phyloP scores from a whole-genome alignment of 257 asterid species.

The Forsythia viridissima region DNA sequence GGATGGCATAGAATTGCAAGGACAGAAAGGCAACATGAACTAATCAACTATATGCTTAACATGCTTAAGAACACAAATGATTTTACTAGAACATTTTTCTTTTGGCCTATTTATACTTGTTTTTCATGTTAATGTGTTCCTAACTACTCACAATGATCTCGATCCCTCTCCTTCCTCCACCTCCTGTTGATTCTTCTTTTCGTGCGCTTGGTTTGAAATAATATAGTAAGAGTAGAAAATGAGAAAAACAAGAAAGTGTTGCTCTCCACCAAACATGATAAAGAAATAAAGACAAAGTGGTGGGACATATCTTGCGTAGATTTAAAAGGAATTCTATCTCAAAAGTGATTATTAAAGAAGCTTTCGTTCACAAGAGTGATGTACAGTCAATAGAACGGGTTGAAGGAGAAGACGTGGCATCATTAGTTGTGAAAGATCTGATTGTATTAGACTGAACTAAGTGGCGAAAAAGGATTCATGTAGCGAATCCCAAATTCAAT shows the following conservation, averaged over 20 bases:
- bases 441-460: too few species aligned
- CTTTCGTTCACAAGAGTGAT: too few species aligned
- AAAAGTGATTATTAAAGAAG: too few species aligned
- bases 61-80: not conserved
- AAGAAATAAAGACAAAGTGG: not conserved
- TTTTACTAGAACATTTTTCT: not conserved
- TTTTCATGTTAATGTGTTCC: not conserved
- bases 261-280: not conserved
- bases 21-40: not conserved
- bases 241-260: not conserved
- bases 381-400: too few species aligned
- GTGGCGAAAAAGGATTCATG: too few species aligned
- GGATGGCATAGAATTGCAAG: not conserved
- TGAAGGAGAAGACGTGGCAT: too few species aligned
- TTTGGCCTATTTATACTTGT: not conserved
- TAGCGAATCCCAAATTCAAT: too few species aligned
- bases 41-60: not conserved
- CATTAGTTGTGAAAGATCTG: too few species aligned
- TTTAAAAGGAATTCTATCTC: too few species aligned
- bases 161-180: not conserved
- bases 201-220: not conserved
- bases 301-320: not conserved
- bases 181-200: not conserved
- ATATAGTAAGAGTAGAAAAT: not conserved
- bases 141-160: not conserved